These are phyloP conservation scores for Sclerotinia spermophila DNA, from an alignment of 2,329 filamentous ascomycete species.

Conservation along the genomic window DNA sequence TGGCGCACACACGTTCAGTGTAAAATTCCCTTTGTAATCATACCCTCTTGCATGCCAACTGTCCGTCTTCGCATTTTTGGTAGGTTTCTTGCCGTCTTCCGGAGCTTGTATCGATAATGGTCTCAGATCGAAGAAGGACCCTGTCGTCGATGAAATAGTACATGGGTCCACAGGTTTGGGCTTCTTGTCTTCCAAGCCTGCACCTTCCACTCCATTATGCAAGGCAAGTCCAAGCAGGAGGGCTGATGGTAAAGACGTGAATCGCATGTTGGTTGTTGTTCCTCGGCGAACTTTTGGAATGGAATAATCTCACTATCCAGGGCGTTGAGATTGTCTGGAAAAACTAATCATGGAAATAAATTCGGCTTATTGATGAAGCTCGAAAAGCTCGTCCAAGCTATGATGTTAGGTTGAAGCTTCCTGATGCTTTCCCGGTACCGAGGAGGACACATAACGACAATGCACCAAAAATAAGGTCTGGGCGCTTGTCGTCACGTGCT, in stretches of 20 bases:
- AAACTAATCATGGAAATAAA: neutral
- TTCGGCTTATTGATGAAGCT: conserved; percentile 5
- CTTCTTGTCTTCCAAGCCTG: conserved; percentile 30
- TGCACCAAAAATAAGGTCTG: conserved; percentile 10
- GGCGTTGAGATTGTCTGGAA: neutral
- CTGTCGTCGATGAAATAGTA: conserved; percentile 33
- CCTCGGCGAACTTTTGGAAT: neutral
- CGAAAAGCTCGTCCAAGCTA: conserved; percentile 5
- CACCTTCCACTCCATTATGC: conserved; percentile 27
- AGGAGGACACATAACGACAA: conserved; percentile 19
- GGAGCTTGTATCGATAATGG: conserved; percentile 32
- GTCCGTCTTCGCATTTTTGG: conserved; percentile 53
- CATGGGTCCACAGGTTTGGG: conserved; percentile 34
- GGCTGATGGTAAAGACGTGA: conserved; percentile 29
- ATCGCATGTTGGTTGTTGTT: conserved; percentile 26
- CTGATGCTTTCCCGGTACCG: conserved; percentile 9
- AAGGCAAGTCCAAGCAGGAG: conserved; percentile 33
- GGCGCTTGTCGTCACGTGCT: conserved; percentile 11
- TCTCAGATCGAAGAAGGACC: conserved; percentile 37
- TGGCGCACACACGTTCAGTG: conserved; percentile 74
- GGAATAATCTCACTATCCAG: neutral
- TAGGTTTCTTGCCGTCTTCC: conserved; percentile 38
- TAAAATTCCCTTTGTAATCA: conserved; percentile 79
- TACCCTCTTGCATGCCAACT: conserved; percentile 66
- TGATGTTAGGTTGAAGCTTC: conserved; percentile 12